Base-by-base conservation (phyloP, 306 rosid species). In the Arachis stenosperma region DNA sequence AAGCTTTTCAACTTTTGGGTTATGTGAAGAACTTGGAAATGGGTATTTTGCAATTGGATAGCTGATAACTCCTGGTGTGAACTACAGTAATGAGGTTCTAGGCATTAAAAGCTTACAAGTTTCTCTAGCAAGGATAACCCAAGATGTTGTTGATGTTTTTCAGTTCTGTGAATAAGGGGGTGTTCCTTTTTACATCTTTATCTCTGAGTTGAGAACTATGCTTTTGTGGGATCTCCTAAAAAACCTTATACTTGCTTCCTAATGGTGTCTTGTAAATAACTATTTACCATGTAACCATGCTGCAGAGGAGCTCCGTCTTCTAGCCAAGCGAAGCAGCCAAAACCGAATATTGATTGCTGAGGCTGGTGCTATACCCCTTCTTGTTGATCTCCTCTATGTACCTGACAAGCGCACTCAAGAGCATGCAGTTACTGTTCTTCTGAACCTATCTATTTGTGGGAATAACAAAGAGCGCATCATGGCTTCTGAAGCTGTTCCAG, bases 361-460 rank as follows among this genome's bases (percentile, higher is more conserved):
- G 78, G 97, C 95, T 70, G 98, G 95, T 78, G 92, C 98, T 57
- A 81, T 92, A 76, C 97, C 97, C 47, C 84, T 81, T 61, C 98
- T 92, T 75, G 88, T 87, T 12, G 73, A 27, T 66, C 95, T 92
- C 69, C 97, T 92, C 61, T 84, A 81, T 65, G 71, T 63, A 14
- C 73, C 85, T 1, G 97, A 92, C 75, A 81, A 81, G 3, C 75
- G 84, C 40, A 89, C 82, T 70, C 98, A 90, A 81, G 98, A 90
- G 80, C 97, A 92, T 75, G 95, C 89, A 0, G 97, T 92, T 40
- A 88, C 97, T 70, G 97, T 97, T 41, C 91, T 92, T 69, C 88
- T 92, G 75, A 92, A 90, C 83, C 86, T 92, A 58, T 92, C 98
- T 14, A 92, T 92, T 69, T 65, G 76, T 36, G 89, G 75, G 44